Evolutionary conservation across 768 basidiomycete genomes (phyloP).

Genomic region (Rhodotorula paludigena): DNA sequence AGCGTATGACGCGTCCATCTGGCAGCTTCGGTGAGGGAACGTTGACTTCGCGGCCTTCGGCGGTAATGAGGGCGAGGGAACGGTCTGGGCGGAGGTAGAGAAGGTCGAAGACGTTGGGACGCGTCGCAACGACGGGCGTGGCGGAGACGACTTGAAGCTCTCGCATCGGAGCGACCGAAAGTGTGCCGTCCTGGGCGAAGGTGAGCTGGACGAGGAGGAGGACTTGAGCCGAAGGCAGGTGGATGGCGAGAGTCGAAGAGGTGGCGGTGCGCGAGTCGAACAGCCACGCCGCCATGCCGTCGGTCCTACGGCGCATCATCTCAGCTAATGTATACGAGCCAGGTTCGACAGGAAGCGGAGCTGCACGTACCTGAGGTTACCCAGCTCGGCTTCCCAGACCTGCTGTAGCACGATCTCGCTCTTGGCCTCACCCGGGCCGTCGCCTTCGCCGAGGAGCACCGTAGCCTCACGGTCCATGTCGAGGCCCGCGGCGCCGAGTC

Average conservation of each 20-base stretch:
- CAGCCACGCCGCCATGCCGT: conserved; percentile 1
- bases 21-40: neutral
- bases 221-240: conserved; percentile 56
- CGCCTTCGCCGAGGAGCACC: neutral
- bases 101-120: conserved; percentile 61
- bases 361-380: neutral
- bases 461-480: conserved; percentile 44
- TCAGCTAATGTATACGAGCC: neutral
- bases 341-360: neutral
- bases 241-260: conserved; percentile 51
- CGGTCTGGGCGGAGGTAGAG: conserved; percentile 44
- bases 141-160: conserved; percentile 55
- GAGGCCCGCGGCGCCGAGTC: conserved; percentile 50
- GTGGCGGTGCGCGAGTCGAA: conserved; percentile 55
- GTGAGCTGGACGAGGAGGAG: conserved; percentile 46
- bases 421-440: neutral
- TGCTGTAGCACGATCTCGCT: neutral
- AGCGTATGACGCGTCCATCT: neutral
- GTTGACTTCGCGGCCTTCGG: neutral
- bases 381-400: neutral
- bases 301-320: neutral
- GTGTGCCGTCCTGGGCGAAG: conserved; percentile 49
- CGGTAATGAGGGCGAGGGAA: conserved; percentile 47
- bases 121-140: conserved; percentile 60
- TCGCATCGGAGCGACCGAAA: conserved; percentile 50